Percentiles rank a stretch among this genome's conserved stretches.
phyloP scores from a whole-genome alignment of 176 grass and related monocot species.

The Aegilops tauschii region DNA sequence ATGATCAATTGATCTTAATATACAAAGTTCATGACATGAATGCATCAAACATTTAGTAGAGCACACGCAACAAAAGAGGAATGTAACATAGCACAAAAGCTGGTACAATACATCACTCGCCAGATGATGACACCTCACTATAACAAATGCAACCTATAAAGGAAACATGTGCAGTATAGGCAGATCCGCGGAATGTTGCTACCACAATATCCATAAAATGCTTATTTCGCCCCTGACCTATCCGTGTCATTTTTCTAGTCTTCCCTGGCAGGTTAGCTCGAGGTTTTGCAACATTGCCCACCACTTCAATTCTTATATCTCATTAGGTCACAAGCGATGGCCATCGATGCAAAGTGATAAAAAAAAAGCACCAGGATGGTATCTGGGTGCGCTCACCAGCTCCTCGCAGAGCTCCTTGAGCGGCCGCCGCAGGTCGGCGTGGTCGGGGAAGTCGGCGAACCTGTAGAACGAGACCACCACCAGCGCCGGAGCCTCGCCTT shows the following conservation, averaged over 20 bases:
- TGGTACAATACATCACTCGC: neutral
- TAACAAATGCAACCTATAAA: neutral
- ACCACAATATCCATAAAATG: neutral
- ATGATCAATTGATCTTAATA: neutral
- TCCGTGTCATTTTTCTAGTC: neutral
- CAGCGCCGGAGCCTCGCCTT: conserved; percentile 19
- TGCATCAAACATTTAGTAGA: neutral
- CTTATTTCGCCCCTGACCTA: neutral
- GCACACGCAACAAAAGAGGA: neutral
- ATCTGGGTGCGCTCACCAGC: conserved; percentile 48
- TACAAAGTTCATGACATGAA: neutral
- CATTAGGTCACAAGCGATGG: neutral
- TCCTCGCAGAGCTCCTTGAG: conserved; percentile 86
- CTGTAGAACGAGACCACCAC: conserved; percentile 87
- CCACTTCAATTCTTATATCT: neutral
- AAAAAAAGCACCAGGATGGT: neutral
- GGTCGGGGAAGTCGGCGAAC: conserved; percentile 79
- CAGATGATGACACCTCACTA: neutral
- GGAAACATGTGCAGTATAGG: neutral
- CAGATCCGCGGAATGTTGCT: neutral
- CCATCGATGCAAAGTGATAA: neutral
- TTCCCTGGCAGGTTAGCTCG: neutral
- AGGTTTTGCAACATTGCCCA: neutral
- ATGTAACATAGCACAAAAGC: neutral
- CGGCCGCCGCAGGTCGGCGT: conserved; percentile 56